Evolutionary conservation across 768 basidiomycete genomes (phyloP).

Genomic region (Pulveroboletus sp.): DNA sequence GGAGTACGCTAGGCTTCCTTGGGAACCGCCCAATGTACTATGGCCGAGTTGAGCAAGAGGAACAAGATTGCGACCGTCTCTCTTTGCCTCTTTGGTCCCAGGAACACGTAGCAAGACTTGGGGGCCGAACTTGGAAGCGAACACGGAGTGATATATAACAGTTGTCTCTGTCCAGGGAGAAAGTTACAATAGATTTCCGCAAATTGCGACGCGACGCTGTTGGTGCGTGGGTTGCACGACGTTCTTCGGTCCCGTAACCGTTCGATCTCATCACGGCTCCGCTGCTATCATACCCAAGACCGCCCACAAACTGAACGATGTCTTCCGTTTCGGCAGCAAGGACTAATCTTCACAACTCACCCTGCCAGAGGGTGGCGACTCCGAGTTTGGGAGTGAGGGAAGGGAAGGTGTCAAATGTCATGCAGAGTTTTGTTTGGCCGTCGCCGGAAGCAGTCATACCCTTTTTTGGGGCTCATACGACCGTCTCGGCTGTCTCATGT

Average conservation of each 20-base stretch:
- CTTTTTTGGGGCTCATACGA: constrained; percentile 7
- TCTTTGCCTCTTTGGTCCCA: too few species aligned
- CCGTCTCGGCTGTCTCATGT: neutral
- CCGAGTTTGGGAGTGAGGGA: too few species aligned
- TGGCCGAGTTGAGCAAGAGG: too few species aligned
- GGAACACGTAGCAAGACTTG: too few species aligned
- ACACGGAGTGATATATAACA: neutral
- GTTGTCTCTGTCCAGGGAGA: neutral
- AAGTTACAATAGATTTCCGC: too few species aligned
- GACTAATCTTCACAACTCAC: neutral
- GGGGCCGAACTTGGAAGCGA: too few species aligned
- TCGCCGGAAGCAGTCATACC: neutral
- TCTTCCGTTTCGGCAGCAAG: too few species aligned
- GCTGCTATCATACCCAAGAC: too few species aligned
- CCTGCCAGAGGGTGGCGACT: neutral
- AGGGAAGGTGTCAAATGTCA: too few species aligned
- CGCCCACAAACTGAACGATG: too few species aligned
- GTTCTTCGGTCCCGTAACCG: neutral
- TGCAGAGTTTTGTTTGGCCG: too few species aligned
- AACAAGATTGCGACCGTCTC: too few species aligned
- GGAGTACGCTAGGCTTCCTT: neutral
- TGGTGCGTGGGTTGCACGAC: neutral
- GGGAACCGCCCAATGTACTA: neutral
- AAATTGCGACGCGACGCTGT: neutral
- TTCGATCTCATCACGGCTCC: constrained; percentile 1